Evolutionary conservation across 2,329 filamentous ascomycete genomes (phyloP).

Genomic region (Sclerotinia minor): DNA sequence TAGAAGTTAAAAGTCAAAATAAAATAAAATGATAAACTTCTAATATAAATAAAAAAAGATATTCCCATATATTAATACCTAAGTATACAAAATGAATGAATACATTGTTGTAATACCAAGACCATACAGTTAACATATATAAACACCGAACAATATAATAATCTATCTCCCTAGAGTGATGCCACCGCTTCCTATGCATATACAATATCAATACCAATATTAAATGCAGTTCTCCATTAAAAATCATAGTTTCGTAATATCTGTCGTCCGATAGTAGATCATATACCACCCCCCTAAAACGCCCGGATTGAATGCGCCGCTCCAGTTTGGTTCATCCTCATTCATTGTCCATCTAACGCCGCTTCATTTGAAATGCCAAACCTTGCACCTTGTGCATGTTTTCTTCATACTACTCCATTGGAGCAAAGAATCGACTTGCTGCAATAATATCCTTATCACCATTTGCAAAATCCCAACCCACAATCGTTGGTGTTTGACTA

Average conservation of each 20-base stretch:
- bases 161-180: neutral
- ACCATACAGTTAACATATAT: neutral
- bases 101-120: too few relatives aligned
- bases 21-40: too few relatives aligned
- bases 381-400: neutral
- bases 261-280: neutral
- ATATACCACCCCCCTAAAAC: neutral
- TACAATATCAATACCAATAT: neutral
- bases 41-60: too few relatives aligned
- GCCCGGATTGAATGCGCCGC: neutral
- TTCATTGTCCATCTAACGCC: neutral
- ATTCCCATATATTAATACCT: too few relatives aligned
- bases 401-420: slow-evolving; percentile 49
- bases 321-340: neutral
- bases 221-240: neutral
- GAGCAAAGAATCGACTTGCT: slow-evolving; percentile 74
- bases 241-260: neutral
- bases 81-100: neutral
- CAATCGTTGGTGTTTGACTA: slow-evolving; percentile 85
- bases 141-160: neutral
- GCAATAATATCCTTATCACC: slow-evolving; percentile 78
- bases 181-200: neutral
- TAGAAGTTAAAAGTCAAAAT: too few relatives aligned
- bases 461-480: slow-evolving; percentile 97
- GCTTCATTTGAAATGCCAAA: neutral